phyloP scores from a whole-genome alignment of 352 stramenopile species.

The Globisporangium sylvaticum region DNA sequence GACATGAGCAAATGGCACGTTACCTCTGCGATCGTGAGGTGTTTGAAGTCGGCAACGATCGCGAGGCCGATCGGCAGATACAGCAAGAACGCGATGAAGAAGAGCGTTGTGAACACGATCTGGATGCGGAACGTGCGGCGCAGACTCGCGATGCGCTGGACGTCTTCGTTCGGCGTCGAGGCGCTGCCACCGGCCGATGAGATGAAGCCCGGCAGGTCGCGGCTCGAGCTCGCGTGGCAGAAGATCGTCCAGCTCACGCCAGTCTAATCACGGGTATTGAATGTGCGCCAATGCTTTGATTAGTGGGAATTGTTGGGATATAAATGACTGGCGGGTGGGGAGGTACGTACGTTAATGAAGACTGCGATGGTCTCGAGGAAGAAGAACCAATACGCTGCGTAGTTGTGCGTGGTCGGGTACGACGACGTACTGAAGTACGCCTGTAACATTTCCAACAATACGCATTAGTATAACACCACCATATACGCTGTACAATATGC shows the following conservation, averaged over 20 bases:
- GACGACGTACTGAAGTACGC: constrained; percentile 59
- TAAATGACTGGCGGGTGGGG: background rate
- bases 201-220: constrained; percentile 1
- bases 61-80: constrained; percentile 66
- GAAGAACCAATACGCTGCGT: constrained; percentile 67
- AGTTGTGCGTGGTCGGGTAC: constrained; percentile 54
- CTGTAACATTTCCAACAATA: constrained; percentile 15
- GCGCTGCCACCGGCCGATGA: background rate
- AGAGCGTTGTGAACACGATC: constrained; percentile 32
- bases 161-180: constrained; percentile 18
- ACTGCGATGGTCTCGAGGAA: constrained; percentile 53
- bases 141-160: constrained; percentile 23
- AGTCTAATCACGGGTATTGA: constrained; percentile 15
- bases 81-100: constrained; percentile 64
- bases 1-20: background rate
- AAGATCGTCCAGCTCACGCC: constrained; percentile 29
- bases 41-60: constrained; percentile 33
- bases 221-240: constrained; percentile 14
- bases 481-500: background rate
- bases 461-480: background rate
- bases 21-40: constrained; percentile 42
- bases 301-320: background rate
- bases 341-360: constrained; percentile 48
- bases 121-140: constrained; percentile 36
- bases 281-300: background rate